Conservation (phyloP, 2,329 filamentous ascomycete species). For the Phyllosticta capitalensis region DNA sequence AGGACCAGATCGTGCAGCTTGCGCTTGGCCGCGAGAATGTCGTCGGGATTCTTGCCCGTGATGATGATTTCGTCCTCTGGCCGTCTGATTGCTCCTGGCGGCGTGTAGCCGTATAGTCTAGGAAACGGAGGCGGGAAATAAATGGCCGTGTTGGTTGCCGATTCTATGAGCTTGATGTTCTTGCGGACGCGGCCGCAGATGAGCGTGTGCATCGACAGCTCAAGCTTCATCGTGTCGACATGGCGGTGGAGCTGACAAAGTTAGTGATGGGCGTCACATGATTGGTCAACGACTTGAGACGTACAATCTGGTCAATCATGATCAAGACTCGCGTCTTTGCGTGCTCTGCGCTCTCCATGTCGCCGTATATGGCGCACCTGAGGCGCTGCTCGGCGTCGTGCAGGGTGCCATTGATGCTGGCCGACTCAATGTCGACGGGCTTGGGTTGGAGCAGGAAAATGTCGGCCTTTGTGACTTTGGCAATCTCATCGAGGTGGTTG, state of each 20-base stretch:
- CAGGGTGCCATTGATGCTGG: constrained; percentile 66
- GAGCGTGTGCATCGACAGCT: constrained; percentile 80
- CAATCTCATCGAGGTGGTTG: constrained; percentile 77
- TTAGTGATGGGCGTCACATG: constrained; percentile 25
- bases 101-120: constrained; percentile 80
- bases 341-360: constrained; percentile 90
- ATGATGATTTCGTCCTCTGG: constrained; percentile 90
- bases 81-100: constrained; percentile 68
- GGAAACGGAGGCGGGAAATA: constrained; percentile 96
- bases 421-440: constrained; percentile 66
- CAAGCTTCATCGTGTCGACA: constrained; percentile 72
- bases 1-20: constrained; percentile 79
- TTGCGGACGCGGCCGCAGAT: constrained; percentile 89
- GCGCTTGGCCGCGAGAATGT: constrained; percentile 80
- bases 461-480: constrained; percentile 83
- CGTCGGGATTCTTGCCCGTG: constrained; percentile 76
- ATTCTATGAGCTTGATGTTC: constrained; percentile 97
- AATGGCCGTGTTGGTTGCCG: constrained; percentile 88
- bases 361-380: constrained; percentile 88
- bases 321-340: constrained; percentile 93
- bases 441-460: constrained; percentile 93
- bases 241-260: constrained; percentile 54
- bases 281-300: constrained; percentile 20
- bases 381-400: constrained; percentile 83
- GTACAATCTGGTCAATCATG: constrained; percentile 90